phyloP scores from a whole-genome alignment of 1,284 basidiomycete species.

The Fomitiporia mediterranea region DNA sequence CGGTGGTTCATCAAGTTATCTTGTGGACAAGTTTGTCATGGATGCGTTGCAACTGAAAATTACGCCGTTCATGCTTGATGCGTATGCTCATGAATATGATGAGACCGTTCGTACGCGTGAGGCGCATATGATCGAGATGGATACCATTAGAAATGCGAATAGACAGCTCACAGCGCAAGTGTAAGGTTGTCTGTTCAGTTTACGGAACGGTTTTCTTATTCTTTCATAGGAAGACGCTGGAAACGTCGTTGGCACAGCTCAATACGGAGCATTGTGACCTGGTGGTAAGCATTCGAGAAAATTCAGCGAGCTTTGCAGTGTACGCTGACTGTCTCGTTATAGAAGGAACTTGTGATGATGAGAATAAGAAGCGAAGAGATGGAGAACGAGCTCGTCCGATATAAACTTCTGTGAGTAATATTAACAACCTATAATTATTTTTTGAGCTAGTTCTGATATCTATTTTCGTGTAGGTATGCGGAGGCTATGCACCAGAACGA shows the following conservation, averaged over 20 bases:
- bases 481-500: constrained; percentile 84
- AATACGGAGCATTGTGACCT: constrained; percentile 77
- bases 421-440: neutral
- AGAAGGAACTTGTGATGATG: constrained; percentile 87
- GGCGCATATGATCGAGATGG: constrained; percentile 77
- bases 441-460: constrained; percentile 4
- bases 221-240: constrained; percentile 65
- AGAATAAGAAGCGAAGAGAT: constrained; percentile 86
- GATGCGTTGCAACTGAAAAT: constrained; percentile 82
- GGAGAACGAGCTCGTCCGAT: constrained; percentile 86
- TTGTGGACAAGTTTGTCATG: constrained; percentile 77
- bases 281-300: constrained; percentile 44
- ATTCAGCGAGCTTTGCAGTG: too few species aligned
- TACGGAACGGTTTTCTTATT: constrained; percentile 10
- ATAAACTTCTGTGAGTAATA: constrained; percentile 76
- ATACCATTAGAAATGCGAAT: constrained; percentile 75
- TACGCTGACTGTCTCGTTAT: constrained; percentile 22
- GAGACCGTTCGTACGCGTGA: constrained; percentile 65
- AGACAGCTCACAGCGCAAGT: constrained; percentile 74
- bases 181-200: constrained; percentile 39
- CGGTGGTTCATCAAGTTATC: constrained; percentile 38
- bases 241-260: constrained; percentile 71
- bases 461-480: constrained; percentile 57
- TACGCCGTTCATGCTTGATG: constrained; percentile 89
- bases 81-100: constrained; percentile 84